Evolutionary conservation across 164 flowering plant species (phyloP).

Genomic region (Annona cherimola): DNA sequence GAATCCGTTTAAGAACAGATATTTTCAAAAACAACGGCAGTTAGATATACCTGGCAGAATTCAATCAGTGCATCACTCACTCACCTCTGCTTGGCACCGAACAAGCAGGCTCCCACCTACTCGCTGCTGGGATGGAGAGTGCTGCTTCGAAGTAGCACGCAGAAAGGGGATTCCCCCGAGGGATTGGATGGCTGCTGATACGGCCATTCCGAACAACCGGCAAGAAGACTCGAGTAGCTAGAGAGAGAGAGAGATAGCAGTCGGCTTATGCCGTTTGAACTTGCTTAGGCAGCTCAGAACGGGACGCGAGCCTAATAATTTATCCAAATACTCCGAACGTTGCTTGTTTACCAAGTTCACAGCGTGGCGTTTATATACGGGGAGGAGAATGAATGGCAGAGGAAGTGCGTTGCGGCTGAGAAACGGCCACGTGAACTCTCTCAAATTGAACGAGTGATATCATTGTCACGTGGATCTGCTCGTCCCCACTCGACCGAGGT

Average conservation of each 20-base stretch:
- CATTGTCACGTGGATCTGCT: slow-evolving; percentile 1
- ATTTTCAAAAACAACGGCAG: not conserved
- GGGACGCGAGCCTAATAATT: not conserved
- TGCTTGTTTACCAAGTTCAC: not conserved
- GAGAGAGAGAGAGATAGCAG: not conserved
- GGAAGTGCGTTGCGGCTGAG: not conserved
- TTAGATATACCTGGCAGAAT: not conserved
- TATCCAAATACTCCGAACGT: not conserved
- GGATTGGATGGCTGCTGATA: slow-evolving; percentile 2
- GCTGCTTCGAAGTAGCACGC: not conserved
- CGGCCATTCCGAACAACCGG: slow-evolving; percentile 1
- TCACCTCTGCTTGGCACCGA: not conserved
- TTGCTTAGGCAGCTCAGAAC: too few species aligned
- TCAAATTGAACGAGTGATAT: too few species aligned
- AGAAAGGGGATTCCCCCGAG: not conserved
- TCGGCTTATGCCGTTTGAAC: not conserved
- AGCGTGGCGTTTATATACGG: not conserved
- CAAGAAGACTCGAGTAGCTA: too few species aligned
- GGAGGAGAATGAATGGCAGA: not conserved
- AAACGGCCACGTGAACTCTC: not conserved
- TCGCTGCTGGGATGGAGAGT: not conserved
- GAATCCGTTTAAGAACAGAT: not conserved
- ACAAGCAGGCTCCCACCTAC: not conserved
- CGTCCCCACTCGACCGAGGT: not conserved
- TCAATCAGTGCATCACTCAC: not conserved